phyloP scores from a whole-genome alignment of 257 asterid genomes.

The Striga asiatica region DNA sequence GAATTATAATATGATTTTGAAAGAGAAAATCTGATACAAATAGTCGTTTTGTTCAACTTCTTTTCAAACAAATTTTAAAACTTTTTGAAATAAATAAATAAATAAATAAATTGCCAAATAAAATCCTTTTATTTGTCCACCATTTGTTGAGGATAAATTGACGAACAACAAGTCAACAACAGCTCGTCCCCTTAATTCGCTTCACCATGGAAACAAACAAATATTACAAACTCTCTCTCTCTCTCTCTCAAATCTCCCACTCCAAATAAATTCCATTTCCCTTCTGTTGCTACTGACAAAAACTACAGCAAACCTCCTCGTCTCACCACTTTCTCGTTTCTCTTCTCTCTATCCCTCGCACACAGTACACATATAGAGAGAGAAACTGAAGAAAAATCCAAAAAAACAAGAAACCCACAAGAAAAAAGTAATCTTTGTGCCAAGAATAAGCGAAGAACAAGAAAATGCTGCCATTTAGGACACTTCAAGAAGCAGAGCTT shows the following conservation, averaged over 20 bases:
- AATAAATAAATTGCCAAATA: neutral
- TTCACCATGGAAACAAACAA: slow-evolving; percentile 3
- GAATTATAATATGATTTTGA: no score
- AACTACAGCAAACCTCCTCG: neutral
- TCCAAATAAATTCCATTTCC: neutral
- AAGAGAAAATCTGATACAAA: no score
- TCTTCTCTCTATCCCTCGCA: slow-evolving; percentile 18
- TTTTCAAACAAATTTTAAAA: no score
- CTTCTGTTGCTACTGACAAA: slow-evolving; percentile 1
- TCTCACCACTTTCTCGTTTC: neutral
- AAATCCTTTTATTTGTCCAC: neutral
- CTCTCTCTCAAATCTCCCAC: neutral
- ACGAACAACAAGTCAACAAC: neutral
- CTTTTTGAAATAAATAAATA: no score
- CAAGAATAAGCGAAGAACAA: neutral
- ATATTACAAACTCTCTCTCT: neutral
- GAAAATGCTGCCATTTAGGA: slow-evolving; percentile 44
- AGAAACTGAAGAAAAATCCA: neutral
- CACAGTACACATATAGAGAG: slow-evolving; percentile 11
- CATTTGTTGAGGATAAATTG: neutral
- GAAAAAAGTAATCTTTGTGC: neutral
- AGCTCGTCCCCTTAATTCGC: neutral
- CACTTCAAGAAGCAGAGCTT: slow-evolving; percentile 39
- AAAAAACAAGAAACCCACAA: neutral
- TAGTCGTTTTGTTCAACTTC: no score